phyloP scores from a whole-genome alignment of 2,329 filamentous ascomycete genomes.

The Trichoderma oligosporum region DNA sequence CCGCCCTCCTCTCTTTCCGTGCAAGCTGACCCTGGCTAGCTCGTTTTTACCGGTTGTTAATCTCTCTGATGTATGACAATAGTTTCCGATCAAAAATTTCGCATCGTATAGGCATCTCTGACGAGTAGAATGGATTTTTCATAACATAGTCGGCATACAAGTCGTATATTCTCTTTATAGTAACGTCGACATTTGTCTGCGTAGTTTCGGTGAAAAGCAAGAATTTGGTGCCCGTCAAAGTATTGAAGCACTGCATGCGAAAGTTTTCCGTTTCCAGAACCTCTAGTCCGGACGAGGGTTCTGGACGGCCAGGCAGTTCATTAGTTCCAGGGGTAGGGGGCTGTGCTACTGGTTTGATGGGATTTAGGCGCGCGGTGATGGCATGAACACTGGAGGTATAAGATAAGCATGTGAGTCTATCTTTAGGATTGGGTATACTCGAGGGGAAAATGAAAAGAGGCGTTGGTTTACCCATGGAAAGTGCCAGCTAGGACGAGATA shows the following conservation, averaged over 20 bases:
- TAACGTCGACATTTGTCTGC: constrained; percentile 80
- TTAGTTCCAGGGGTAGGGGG: constrained; percentile 36
- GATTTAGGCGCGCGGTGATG: constrained; percentile 61
- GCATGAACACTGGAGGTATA: constrained; percentile 56
- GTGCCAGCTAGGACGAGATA: constrained; percentile 95
- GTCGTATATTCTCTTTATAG: constrained; percentile 85
- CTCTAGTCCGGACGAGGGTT: constrained; percentile 75
- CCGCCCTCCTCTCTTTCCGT: neutral
- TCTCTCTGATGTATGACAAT: constrained; percentile 71
- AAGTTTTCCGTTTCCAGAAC: constrained; percentile 93
- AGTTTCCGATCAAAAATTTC: constrained; percentile 91
- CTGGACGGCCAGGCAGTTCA: constrained; percentile 47
- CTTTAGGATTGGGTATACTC: neutral
- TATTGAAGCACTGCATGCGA: constrained; percentile 92
- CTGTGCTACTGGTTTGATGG: constrained; percentile 42
- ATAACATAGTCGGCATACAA: constrained; percentile 96
- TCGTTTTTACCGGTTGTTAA: constrained; percentile 52
- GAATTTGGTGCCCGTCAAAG: constrained; percentile 91
- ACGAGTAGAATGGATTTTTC: constrained; percentile 98
- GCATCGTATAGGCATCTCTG: constrained; percentile 95
- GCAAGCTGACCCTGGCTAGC: neutral
- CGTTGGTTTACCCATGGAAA: constrained; percentile 74
- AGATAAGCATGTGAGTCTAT: constrained; percentile 10
- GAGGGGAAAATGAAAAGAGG: constrained; percentile 5
- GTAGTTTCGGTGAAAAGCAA: constrained; percentile 87